phyloP scores from a whole-genome alignment of 495 filamentous ascomycete genomes.

The Emericellopsis terricola region DNA sequence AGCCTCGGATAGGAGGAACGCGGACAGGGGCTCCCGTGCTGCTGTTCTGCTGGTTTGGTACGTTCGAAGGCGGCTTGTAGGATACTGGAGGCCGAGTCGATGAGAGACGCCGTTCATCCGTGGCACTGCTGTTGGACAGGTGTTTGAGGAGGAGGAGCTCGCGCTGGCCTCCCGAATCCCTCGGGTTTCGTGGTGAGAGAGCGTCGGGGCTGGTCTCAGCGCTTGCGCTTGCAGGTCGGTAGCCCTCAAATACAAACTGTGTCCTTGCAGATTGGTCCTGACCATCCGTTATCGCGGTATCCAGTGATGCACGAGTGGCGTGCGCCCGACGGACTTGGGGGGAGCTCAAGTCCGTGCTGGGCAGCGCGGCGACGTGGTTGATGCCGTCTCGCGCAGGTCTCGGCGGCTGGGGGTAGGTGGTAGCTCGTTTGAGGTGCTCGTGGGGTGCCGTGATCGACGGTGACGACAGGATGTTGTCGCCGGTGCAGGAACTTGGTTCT shows the following conservation, averaged over 20 bases:
- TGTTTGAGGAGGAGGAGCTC: slow-evolving; percentile 19
- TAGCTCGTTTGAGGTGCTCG: not conserved
- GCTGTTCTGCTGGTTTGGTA: slow-evolving; percentile 6
- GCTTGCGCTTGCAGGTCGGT: too few species aligned
- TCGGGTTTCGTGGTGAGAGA: not conserved
- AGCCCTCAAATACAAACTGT: slow-evolving; percentile 2
- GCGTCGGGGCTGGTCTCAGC: not conserved
- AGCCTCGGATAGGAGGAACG: slow-evolving; percentile 29
- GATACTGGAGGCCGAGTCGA: slow-evolving; percentile 24
- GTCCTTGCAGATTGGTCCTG: slow-evolving; percentile 4
- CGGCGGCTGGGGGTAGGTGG: not conserved
- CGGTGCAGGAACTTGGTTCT: not conserved
- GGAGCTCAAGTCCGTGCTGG: not conserved
- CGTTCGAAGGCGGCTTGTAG: slow-evolving; percentile 15
- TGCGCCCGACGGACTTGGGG: not conserved
- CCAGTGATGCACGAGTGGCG: not conserved
- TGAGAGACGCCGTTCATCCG: slow-evolving; percentile 20
- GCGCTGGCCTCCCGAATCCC: slow-evolving; percentile 12
- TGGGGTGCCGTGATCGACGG: too few species aligned
- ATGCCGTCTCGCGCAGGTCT: not conserved
- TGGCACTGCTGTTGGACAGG: slow-evolving; percentile 8
- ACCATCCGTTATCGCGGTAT: not conserved
- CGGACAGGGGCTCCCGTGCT: slow-evolving; percentile 13
- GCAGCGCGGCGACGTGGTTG: not conserved
- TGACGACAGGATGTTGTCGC: not conserved